Evolutionary conservation across 768 basidiomycete genomes (phyloP).

Genomic region (Suillus fuscotomentosus): DNA sequence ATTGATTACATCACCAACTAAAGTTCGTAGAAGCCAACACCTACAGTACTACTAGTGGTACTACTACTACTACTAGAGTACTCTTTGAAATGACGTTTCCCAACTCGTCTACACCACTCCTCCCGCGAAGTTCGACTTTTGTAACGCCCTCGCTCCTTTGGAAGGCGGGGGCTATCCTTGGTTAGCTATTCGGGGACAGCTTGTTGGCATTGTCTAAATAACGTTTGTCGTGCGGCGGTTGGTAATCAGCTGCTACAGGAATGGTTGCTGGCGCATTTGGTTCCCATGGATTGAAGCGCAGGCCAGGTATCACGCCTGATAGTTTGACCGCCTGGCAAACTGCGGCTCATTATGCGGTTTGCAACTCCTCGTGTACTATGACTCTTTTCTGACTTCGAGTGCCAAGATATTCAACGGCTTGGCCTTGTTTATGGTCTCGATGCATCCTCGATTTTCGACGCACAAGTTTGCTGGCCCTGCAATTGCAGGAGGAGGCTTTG

Average conservation of each 20-base stretch:
- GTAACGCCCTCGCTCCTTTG: slow-evolving; percentile 33
- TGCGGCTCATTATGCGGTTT: slow-evolving; percentile 63
- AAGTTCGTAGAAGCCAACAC: no score
- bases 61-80: not conserved
- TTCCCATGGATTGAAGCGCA: slow-evolving; percentile 55
- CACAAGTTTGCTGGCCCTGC: slow-evolving; percentile 70
- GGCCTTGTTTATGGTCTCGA: slow-evolving; percentile 57
- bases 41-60: not conserved
- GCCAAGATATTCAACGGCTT: slow-evolving; percentile 68
- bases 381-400: slow-evolving; percentile 10
- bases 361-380: slow-evolving; percentile 14
- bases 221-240: not conserved
- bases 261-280: slow-evolving; percentile 69
- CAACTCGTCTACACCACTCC: slow-evolving; percentile 28
- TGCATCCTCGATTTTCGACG: slow-evolving; percentile 56
- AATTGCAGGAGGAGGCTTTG: slow-evolving; percentile 50
- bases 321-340: slow-evolving; percentile 59
- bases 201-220: not conserved
- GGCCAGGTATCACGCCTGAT: slow-evolving; percentile 47
- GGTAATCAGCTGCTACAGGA: slow-evolving; percentile 41
- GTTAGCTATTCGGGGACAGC: slow-evolving; percentile 24
- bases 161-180: slow-evolving; percentile 42
- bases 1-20: not conserved
- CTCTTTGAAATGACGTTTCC: slow-evolving; percentile 15
- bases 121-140: slow-evolving; percentile 14